Evolutionary conservation across 345 rosid genomes (phyloP), one percentile per base, ranked within the genome.

Genomic region (Rhizophora mangle): DNA sequence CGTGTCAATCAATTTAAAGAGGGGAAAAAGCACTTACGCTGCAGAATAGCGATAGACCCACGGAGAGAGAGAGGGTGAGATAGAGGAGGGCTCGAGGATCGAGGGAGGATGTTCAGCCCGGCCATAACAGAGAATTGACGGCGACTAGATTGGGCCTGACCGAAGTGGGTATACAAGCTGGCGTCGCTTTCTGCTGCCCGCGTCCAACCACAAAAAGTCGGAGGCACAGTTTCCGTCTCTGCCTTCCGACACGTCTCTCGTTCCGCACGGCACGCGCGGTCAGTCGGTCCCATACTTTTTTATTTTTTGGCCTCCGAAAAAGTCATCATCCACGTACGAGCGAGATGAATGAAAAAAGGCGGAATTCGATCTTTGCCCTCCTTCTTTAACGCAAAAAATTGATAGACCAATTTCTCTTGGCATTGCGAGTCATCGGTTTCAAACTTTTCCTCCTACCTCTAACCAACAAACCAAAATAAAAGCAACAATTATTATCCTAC

Each of bases 241-340:
- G 76, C 66, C 62, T 55, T 60, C 27, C 67, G 75, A 73, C 71
- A 71, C 54, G 65, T 75, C 88, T 72, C 79, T 78, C 87, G 84
- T 55, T 69, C 86, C 89, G 92, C 83, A 81, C 85, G 89, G 92
- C 92, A 87, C 89, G 92, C 88, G 88, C 80, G 87, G 75, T 84
- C 89, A 80, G 84, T 68, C 73, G 56, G 56, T 83, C 74, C 13
- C 49, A 43, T 43, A 43, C 26, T 43, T 9, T 54, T 31, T 57
- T 3, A 21, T 27, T 43, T 24, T 68, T 30, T 11, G 0, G 2
- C 1, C 47, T 13, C 0, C 11, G 18, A 13, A 13, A 39, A 37
- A 37, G 46, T 0, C 46, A 8, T 11, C 10, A 10, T 9, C 15
- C 15, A 36, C 43, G 1, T 6, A 36, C 6, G 43, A 36, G 6